Evolutionary conservation across 768 basidiomycete genomes (phyloP), one percentile per base, ranked within the genome.

Genomic region (Amanita inopinata): DNA sequence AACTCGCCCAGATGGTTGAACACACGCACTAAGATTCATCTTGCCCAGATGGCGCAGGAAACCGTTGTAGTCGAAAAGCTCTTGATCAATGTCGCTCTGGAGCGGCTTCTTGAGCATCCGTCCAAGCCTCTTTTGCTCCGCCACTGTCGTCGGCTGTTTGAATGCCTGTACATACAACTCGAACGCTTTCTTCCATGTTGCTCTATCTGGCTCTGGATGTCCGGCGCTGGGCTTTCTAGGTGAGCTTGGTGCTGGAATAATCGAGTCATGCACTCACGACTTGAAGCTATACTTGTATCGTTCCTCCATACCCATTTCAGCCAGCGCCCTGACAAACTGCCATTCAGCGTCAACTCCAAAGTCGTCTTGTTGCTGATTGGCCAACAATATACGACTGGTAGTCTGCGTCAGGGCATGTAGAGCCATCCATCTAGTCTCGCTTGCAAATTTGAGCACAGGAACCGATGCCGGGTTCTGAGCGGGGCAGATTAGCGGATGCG

Each of bases 251-350:
- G n/a, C n/a, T n/a, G n/a, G n/a, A n/a, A n/a, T n/a, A n/a, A n/a
- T n/a, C n/a, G n/a, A n/a, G n/a, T n/a, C n/a, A n/a, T n/a, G 28
- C 33, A 60, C 67, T 35, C 47, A 71, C 71, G 61, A 59, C 45
- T 63, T 65, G 52, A 70, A 73, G 46, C 71, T 72, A 51, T 69
- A 64, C 49, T 69, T 69, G 38, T 69, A 65, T 43, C 78, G 61
- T 31, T 87, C 80, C 57, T 86, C 81, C 74, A 90, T 75, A 14
- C 81, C 80, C 39, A 91, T 64, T 46, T 73, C 80, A 3, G 90
- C 90, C 40, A 89, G 65, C 9, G 78, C 66, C 3, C 61, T 60
- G 32, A 86, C 61, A 15, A 76, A 65, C 11, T 69, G 62, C 70
- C 76, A 73, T 50, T 83, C 77, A 12, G 64, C 56, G 9, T 61